These are phyloP conservation scores for Collybia nuda DNA, from an alignment of 768 basidiomycete genomes.

Conservation along the genomic window DNA sequence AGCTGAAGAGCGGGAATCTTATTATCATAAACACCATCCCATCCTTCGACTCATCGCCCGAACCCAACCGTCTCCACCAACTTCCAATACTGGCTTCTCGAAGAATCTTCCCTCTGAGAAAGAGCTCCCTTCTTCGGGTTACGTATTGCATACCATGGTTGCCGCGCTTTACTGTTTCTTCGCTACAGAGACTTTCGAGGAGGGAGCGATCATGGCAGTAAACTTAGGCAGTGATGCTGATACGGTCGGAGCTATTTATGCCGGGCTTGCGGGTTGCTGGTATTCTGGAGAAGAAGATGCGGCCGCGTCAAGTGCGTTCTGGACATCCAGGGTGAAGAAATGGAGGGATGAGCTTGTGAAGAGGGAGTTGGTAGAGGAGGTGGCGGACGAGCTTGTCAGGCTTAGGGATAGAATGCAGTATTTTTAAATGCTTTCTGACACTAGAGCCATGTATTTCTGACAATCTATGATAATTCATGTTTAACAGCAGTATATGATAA, in stretches of 20 bases:
- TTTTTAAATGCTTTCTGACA: too few relatives aligned
- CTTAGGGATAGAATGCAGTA: too few relatives aligned
- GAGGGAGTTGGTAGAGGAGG: constrained; percentile 31
- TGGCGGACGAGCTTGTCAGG: constrained; percentile 32
- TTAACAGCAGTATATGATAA: too few relatives aligned
- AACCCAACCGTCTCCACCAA: constrained; percentile 15
- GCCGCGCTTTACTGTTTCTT: constrained; percentile 48
- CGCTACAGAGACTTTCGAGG: constrained; percentile 40
- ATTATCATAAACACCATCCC: constrained; percentile 35
- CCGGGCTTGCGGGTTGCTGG: constrained; percentile 44
- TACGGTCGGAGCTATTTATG: constrained; percentile 45
- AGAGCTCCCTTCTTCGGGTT: constrained; percentile 36
- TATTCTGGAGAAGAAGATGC: constrained; percentile 28
- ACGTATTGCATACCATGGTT: constrained; percentile 37
- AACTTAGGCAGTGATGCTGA: constrained; percentile 46
- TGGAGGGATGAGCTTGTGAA: constrained; percentile 33
- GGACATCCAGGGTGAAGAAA: constrained; percentile 32
- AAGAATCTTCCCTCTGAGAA: constrained; percentile 28
- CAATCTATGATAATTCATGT: too few relatives aligned
- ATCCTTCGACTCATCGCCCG: constrained; percentile 32
- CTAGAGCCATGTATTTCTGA: too few relatives aligned
- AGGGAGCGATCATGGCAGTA: constrained; percentile 42
- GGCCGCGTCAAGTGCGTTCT: constrained; percentile 25
- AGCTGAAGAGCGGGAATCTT: constrained; percentile 25
- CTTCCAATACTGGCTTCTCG: constrained; percentile 10